Evolutionary conservation across 345 rosid genomes (phyloP).

Genomic region (Syzygium jambos): DNA sequence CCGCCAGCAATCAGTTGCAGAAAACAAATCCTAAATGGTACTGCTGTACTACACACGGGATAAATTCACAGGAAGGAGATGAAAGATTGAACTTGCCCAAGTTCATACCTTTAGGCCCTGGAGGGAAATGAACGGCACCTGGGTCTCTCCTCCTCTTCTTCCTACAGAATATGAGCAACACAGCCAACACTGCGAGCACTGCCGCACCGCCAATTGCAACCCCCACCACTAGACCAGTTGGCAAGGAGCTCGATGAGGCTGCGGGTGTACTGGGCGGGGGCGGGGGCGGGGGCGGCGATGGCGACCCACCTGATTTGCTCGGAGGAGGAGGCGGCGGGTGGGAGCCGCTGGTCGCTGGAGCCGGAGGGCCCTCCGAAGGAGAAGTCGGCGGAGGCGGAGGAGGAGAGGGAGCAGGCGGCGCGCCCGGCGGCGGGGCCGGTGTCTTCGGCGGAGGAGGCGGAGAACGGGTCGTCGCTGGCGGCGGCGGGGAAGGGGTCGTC

Average conservation of each 20-base stretch:
- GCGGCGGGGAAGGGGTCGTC: slow-evolving; percentile 24
- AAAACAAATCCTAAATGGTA: neutral
- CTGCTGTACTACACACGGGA: neutral
- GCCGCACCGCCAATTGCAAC: slow-evolving; percentile 53
- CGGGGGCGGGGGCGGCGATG: slow-evolving; percentile 12
- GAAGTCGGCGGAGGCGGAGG: slow-evolving; percentile 24
- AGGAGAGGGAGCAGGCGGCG: slow-evolving; percentile 13
- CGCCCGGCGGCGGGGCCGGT: slow-evolving; percentile 8
- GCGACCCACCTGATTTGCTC: slow-evolving; percentile 3
- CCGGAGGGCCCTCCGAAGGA: slow-evolving; percentile 14
- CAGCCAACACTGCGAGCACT: slow-evolving; percentile 22
- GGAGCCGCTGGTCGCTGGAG: slow-evolving; percentile 8
- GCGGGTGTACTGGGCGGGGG: slow-evolving; percentile 11
- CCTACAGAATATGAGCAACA: slow-evolving; percentile 38
- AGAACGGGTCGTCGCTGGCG: slow-evolving; percentile 10
- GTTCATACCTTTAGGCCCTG: slow-evolving; percentile 32
- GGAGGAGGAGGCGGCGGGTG: slow-evolving; percentile 8
- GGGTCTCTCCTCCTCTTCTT: slow-evolving; percentile 43
- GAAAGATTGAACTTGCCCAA: neutral
- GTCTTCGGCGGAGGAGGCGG: slow-evolving; percentile 18
- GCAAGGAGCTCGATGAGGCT: slow-evolving; percentile 14
- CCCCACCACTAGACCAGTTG: slow-evolving; percentile 48
- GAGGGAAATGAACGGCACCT: slow-evolving; percentile 25
- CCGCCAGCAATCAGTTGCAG: neutral
- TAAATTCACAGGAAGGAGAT: neutral